phyloP scores from a whole-genome alignment of 139 green algal genomes.

The Micractinium conductrix region DNA sequence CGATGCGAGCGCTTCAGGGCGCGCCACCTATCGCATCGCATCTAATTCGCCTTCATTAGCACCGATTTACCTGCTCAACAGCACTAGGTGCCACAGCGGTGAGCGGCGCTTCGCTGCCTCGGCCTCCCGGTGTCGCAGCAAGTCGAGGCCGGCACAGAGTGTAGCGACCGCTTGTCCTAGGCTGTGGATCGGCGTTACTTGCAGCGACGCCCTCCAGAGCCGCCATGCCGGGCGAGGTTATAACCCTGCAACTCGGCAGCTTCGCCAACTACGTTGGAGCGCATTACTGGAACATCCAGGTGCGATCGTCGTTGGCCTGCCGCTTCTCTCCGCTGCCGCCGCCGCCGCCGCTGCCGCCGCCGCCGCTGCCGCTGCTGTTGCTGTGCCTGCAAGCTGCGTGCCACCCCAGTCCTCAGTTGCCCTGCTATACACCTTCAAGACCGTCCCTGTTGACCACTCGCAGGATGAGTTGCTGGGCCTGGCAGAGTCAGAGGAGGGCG shows the following conservation, averaged over 20 bases:
- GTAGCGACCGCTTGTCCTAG: too few relatives aligned
- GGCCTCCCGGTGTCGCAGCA: too few relatives aligned
- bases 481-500: slow-evolving; percentile 39
- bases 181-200: too few relatives aligned
- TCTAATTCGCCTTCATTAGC: too few relatives aligned
- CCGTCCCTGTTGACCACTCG: neutral
- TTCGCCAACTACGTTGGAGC: slow-evolving; percentile 84
- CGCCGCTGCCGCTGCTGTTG: neutral
- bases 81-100: too few relatives aligned
- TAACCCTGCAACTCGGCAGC: slow-evolving; percentile 83
- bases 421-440: too few relatives aligned
- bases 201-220: too few relatives aligned
- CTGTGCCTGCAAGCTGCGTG: neutral
- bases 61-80: too few relatives aligned
- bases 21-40: too few relatives aligned
- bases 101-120: too few relatives aligned
- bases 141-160: too few relatives aligned
- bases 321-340: neutral
- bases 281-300: slow-evolving; percentile 95
- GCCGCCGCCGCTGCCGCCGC: neutral
- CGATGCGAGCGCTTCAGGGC: too few relatives aligned
- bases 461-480: slow-evolving; percentile 78
- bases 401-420: neutral
- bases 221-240: slow-evolving; percentile 61
- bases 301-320: neutral